These are phyloP conservation scores for Synchytrium microbalum DNA, from an alignment of 371 early-diverging fungal species.

Conservation along the genomic window DNA sequence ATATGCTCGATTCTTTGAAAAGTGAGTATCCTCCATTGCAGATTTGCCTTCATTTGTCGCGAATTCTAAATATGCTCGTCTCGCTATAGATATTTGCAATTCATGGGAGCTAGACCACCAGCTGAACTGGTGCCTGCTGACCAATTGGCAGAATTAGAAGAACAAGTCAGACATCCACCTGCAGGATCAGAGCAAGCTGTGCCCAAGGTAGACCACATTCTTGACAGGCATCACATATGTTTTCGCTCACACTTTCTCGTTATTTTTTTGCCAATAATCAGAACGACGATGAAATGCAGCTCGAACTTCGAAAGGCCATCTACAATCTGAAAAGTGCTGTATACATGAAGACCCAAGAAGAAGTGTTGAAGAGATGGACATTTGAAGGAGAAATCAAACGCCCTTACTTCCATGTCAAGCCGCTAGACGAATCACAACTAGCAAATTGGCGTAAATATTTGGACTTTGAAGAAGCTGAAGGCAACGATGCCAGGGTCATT, in stretches of 20 bases:
- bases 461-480: conserved; percentile 56
- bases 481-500: conserved; percentile 43
- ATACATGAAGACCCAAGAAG: conserved; percentile 53
- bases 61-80: no score
- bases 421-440: conserved; percentile 56
- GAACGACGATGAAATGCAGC: conserved; percentile 39
- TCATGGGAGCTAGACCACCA: conserved; percentile 40
- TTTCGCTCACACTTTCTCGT: no score
- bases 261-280: no score
- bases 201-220: no score
- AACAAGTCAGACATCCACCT: conserved; percentile 23
- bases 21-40: conserved; percentile 26
- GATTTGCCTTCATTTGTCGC: no score
- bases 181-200: conserved; percentile 3
- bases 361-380: conserved; percentile 37
- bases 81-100: conserved; percentile 37
- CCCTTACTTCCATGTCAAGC: conserved; percentile 67
- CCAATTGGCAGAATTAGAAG: conserved; percentile 32
- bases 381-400: conserved; percentile 53
- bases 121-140: conserved; percentile 40
- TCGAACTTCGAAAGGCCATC: conserved; percentile 44
- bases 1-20: conserved; percentile 62
- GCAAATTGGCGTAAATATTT: conserved; percentile 60
- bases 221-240: no score
- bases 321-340: conserved; percentile 39